Conservation (phyloP, 768 basidiomycete genomes). For the Omphalotus guepiniiformis region DNA sequence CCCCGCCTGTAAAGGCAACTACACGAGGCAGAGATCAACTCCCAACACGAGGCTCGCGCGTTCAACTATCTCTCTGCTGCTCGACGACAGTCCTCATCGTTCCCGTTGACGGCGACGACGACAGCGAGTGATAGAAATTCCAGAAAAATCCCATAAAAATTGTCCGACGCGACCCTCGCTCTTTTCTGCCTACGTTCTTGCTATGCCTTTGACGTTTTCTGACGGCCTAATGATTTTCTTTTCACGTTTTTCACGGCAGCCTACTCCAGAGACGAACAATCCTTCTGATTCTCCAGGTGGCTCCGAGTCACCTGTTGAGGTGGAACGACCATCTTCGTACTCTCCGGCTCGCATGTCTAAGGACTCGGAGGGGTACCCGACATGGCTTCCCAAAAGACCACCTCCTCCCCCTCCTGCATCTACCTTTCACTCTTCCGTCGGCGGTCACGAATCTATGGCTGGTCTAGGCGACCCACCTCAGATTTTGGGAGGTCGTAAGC, state of each 20-base stretch:
- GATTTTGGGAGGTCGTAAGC: slow-evolving; percentile 58
- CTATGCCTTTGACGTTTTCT: slow-evolving; percentile 14
- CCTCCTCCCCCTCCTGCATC: slow-evolving; percentile 72
- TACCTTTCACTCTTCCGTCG: slow-evolving; percentile 57
- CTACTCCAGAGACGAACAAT: slow-evolving; percentile 25
- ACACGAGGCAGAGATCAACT: slow-evolving; percentile 43
- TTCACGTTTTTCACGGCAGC: slow-evolving; percentile 37
- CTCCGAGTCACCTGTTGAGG: slow-evolving; percentile 13
- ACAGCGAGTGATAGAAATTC: slow-evolving; percentile 14
- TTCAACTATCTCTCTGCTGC: slow-evolving; percentile 18
- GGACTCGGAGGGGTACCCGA: slow-evolving; percentile 72
- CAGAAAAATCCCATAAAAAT: slow-evolving; percentile 22
- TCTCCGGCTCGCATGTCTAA: slow-evolving; percentile 29
- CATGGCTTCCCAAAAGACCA: slow-evolving; percentile 80
- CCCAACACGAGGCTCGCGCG: slow-evolving; percentile 45
- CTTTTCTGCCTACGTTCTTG: slow-evolving; percentile 5
- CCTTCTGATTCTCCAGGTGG: slow-evolving; percentile 22
- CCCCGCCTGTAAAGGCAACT: slow-evolving; percentile 36
- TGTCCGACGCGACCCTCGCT: slow-evolving; percentile 14
- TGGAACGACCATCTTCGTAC: slow-evolving; percentile 27
- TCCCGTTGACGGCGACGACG: slow-evolving; percentile 17
- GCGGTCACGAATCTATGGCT: slow-evolving; percentile 21
- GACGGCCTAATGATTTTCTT: slow-evolving; percentile 21
- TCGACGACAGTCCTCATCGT: slow-evolving; percentile 16
- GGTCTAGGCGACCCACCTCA: no score